Conservation (phyloP, 192 early-diverging fungal species). For the Rhizoclosmatium globosum region DNA sequence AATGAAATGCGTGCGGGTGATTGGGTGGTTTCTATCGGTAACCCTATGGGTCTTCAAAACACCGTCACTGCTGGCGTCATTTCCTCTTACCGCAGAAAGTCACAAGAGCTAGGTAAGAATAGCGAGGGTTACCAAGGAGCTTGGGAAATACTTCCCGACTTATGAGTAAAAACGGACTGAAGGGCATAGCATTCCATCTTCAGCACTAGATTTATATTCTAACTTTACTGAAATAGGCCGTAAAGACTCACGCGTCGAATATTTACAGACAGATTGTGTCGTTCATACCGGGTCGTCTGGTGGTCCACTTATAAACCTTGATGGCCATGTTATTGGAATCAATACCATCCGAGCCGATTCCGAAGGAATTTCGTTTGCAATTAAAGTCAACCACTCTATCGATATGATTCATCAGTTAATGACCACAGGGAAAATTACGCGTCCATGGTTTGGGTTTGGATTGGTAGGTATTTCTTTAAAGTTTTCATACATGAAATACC, state of each 20-base stretch:
- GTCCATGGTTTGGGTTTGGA: constrained; percentile 55
- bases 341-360: constrained; percentile 27
- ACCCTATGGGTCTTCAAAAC: constrained; percentile 59
- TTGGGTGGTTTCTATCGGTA: constrained; percentile 59
- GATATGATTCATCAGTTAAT: constrained; percentile 56
- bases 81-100: constrained; percentile 46
- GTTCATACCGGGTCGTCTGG: constrained; percentile 58
- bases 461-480: constrained; percentile 11
- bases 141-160: too few relatives aligned
- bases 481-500: too few relatives aligned
- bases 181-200: too few relatives aligned
- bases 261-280: constrained; percentile 64
- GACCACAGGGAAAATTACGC: constrained; percentile 44
- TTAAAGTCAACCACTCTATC: constrained; percentile 51
- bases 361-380: constrained; percentile 59
- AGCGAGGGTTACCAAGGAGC: too few relatives aligned
- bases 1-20: constrained; percentile 42
- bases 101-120: background rate
- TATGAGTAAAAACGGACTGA: too few relatives aligned
- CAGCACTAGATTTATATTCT: too few relatives aligned
- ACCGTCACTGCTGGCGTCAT: constrained; percentile 61
- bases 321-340: constrained; percentile 58
- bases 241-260: constrained; percentile 54
- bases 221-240: constrained; percentile 50
- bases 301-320: constrained; percentile 58